Conservation (phyloP, 2,329 filamentous ascomycete genomes). For the Chalara sp. region DNA sequence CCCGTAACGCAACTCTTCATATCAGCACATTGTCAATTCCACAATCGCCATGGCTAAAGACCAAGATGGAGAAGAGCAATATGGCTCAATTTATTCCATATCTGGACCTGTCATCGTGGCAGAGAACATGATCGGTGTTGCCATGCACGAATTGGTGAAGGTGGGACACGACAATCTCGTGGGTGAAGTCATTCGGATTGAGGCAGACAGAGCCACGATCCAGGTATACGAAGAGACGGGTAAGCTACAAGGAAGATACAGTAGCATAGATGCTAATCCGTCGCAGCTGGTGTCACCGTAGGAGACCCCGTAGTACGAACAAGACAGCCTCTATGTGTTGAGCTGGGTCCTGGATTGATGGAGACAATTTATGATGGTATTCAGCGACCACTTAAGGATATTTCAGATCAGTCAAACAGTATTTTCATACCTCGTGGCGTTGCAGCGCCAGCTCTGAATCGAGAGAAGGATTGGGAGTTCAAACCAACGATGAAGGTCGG, state of each 20-base stretch:
- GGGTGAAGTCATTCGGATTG: conserved; percentile 97
- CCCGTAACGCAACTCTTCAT: conserved; percentile 13
- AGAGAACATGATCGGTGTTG: conserved; percentile 97
- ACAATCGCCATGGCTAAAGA: conserved; percentile 26
- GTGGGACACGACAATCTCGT: conserved; percentile 89
- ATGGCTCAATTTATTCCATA: conserved; percentile 65
- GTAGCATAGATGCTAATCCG: conserved; percentile 15
- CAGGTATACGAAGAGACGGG: conserved; percentile 99
- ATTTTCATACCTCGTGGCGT: conserved; percentile 99
- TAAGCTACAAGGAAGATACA: conserved; percentile 31
- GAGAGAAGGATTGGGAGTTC: conserved; percentile 94
- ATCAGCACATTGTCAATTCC: conserved; percentile 14
- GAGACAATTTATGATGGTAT: conserved; percentile 99
- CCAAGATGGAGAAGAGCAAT: conserved; percentile 42
- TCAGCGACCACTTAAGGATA: conserved; percentile 85
- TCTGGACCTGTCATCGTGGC: conserved; percentile 87
- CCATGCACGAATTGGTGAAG: conserved; percentile 93
- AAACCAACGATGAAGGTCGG: conserved; percentile 87
- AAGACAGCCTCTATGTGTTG: conserved; percentile 93
- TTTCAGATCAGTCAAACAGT: conserved; percentile 68
- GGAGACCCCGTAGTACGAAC: conserved; percentile 88
- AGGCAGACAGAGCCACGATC: conserved; percentile 89
- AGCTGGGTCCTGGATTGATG: conserved; percentile 93
- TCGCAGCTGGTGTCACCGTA: conserved; percentile 81
- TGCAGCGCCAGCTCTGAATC: conserved; percentile 77